Percentiles rank a stretch among this genome's conserved stretches.
phyloP scores from a whole-genome alignment of 108 stramenopile genomes.

The Mediolabrus comicus region DNA sequence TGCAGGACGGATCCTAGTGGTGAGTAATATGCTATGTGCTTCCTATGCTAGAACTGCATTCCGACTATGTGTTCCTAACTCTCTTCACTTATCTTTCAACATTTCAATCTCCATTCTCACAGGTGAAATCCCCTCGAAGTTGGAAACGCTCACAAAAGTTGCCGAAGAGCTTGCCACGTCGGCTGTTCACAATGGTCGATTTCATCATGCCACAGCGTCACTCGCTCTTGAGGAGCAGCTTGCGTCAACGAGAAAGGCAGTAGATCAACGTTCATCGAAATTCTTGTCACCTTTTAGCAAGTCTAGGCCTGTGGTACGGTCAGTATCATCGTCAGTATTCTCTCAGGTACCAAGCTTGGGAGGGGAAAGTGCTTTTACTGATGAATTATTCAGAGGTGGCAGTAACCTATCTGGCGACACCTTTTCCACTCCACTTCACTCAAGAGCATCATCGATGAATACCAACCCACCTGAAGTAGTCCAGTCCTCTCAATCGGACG shows the following conservation, averaged over 20 bases:
- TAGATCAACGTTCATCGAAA: constrained; percentile 1
- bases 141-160: constrained; percentile 75
- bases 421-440: not conserved
- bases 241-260: constrained; percentile 24
- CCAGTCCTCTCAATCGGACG: constrained; percentile 73
- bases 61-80: not conserved
- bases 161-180: constrained; percentile 72
- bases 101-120: not conserved
- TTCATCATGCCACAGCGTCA: constrained; percentile 80
- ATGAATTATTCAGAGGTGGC: constrained; percentile 24
- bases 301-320: constrained; percentile 32
- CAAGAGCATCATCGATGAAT: constrained; percentile 8
- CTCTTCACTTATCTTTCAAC: not conserved
- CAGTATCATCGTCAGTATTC: constrained; percentile 37
- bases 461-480: constrained; percentile 39
- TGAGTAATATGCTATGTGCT: not conserved
- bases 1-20: constrained; percentile 75
- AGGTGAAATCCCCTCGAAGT: constrained; percentile 75
- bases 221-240: constrained; percentile 74
- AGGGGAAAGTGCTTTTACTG: constrained; percentile 33
- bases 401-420: not conserved
- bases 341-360: constrained; percentile 23
- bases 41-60: too few relatives aligned
- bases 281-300: constrained; percentile 8
- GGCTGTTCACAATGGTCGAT: constrained; percentile 77